Evolutionary conservation across 2,329 filamentous ascomycete species (phyloP).

Genomic region (Hypoxylon sp.): DNA sequence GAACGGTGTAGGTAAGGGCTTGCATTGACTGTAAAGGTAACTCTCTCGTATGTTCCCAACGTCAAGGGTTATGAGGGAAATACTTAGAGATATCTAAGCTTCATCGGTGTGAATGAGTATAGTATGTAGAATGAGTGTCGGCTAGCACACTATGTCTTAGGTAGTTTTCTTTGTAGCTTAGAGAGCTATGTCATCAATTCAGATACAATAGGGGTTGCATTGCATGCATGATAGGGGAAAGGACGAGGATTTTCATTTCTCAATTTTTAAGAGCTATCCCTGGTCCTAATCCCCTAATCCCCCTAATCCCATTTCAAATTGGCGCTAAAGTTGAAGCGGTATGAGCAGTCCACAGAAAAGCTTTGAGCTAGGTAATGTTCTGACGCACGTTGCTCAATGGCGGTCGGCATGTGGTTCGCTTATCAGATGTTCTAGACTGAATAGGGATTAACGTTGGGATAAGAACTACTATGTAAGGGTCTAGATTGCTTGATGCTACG

Average conservation of each 20-base stretch:
- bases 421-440: constrained; percentile 25
- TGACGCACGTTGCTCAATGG: constrained; percentile 25
- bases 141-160: neutral
- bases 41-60: constrained; percentile 1
- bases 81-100: neutral
- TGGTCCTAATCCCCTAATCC: constrained; percentile 11
- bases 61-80: constrained; percentile 9
- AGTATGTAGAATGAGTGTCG: neutral
- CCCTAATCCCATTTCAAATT: constrained; percentile 26
- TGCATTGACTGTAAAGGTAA: constrained; percentile 14
- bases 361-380: constrained; percentile 26
- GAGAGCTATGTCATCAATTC: neutral
- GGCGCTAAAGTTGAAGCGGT: constrained; percentile 29
- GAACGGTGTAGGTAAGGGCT: constrained; percentile 33
- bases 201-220: constrained; percentile 18
- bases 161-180: neutral
- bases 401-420: constrained; percentile 35
- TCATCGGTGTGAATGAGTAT: neutral
- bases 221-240: neutral
- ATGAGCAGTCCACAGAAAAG: constrained; percentile 33
- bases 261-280: constrained; percentile 11
- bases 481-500: constrained; percentile 30
- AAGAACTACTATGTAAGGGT: constrained; percentile 2
- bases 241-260: constrained; percentile 3
- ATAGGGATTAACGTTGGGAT: constrained; percentile 16